Evolutionary conservation across 768 basidiomycete genomes (phyloP).

Genomic region (Leccinum ochraceum): DNA sequence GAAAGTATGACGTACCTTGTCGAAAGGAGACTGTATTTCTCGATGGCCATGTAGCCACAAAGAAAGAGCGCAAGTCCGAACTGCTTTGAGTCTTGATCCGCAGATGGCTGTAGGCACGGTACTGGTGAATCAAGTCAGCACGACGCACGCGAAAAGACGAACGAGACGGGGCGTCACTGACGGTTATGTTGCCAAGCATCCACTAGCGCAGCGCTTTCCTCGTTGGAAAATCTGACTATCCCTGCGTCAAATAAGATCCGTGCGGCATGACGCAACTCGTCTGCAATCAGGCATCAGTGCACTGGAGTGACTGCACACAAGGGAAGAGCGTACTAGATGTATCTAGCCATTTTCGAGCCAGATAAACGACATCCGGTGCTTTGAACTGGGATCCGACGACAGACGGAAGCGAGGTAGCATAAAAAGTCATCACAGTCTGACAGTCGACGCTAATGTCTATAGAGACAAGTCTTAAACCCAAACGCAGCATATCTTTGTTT

Average conservation of each 20-base stretch:
- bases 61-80: constrained; percentile 77
- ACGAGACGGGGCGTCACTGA: constrained; percentile 33
- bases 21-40: constrained; percentile 76
- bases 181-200: constrained; percentile 67
- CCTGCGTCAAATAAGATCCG: constrained; percentile 77
- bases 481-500: not conserved
- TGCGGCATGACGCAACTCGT: constrained; percentile 76
- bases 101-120: constrained; percentile 60
- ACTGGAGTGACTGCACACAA: not conserved
- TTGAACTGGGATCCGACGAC: constrained; percentile 61
- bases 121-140: constrained; percentile 40
- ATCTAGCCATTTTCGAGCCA: constrained; percentile 78
- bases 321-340: constrained; percentile 54
- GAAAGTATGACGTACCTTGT: constrained; percentile 49
- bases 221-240: constrained; percentile 65
- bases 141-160: not conserved
- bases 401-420: constrained; percentile 67
- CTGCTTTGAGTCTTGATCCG: constrained; percentile 54
- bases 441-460: constrained; percentile 69
- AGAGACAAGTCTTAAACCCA: not conserved
- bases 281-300: constrained; percentile 36
- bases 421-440: constrained; percentile 78
- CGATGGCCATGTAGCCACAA: constrained; percentile 79
- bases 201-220: constrained; percentile 57
- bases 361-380: constrained; percentile 67